Evolutionary conservation across 345 rosid genomes (phyloP).

Genomic region (Syzygium grande): DNA sequence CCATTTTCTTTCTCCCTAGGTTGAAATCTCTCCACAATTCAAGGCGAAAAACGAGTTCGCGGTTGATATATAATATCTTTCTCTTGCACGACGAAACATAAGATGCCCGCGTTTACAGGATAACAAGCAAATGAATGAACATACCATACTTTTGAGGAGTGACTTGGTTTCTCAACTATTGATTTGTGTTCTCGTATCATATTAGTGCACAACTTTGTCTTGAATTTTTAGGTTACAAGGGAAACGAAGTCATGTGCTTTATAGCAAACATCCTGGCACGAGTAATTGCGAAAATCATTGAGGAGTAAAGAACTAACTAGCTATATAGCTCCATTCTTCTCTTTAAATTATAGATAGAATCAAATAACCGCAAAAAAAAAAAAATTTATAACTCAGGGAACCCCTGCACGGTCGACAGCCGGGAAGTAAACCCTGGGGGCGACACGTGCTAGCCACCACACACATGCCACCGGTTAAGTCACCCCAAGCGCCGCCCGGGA

Average conservation of each 20-base stretch:
- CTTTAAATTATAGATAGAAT: not conserved
- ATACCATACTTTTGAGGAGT: accelerated
- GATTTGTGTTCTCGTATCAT: not conserved
- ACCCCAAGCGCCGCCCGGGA: too few relatives aligned
- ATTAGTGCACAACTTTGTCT: not conserved
- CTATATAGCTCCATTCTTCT: not conserved
- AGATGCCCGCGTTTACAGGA: not conserved
- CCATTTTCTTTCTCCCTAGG: not conserved
- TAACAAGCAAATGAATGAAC: accelerated
- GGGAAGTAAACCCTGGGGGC: too few relatives aligned
- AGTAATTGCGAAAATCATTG: not conserved
- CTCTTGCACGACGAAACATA: accelerated
- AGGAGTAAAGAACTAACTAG: not conserved
- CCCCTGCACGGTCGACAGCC: too few relatives aligned
- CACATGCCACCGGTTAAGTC: too few relatives aligned
- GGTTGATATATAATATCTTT: not conserved
- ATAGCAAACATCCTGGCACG: not conserved
- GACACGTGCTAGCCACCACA: too few relatives aligned
- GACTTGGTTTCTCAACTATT: not conserved
- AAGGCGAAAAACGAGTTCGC: not conserved
- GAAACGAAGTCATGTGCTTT: not conserved
- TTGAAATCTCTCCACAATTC: not conserved
- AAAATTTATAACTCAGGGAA: too few relatives aligned
- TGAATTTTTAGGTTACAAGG: not conserved
- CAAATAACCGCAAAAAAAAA: not conserved